Percentiles rank a stretch among this genome's conserved stretches.
Evolutionary conservation across 2,329 filamentous ascomycete genomes (phyloP).

Genomic region (Coniochaeta hoffmannii): DNA sequence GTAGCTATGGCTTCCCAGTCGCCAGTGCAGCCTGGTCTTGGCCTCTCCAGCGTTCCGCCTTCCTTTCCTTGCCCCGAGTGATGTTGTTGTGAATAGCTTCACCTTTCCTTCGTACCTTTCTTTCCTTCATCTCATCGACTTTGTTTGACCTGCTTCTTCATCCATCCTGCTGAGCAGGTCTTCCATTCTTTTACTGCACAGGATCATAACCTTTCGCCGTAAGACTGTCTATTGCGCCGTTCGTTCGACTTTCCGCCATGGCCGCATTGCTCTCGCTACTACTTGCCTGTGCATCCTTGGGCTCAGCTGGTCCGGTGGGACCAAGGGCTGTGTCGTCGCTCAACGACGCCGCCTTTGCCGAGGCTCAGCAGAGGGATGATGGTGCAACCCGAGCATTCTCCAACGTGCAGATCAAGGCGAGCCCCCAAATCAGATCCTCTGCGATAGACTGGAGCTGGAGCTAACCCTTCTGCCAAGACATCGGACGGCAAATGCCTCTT

Average conservation of each 20-base stretch:
- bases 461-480: slow-evolving; percentile 18
- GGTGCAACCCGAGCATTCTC: slow-evolving; percentile 36
- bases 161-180: slow-evolving; percentile 24
- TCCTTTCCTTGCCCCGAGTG: background rate
- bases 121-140: slow-evolving; percentile 11
- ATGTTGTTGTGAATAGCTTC: slow-evolving; percentile 15
- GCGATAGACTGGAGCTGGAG: background rate
- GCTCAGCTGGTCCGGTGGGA: slow-evolving; percentile 14
- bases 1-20: background rate
- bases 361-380: slow-evolving; percentile 36
- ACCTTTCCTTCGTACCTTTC: slow-evolving; percentile 11
- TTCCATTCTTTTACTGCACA: slow-evolving; percentile 17
- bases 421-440: background rate
- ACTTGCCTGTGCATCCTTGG: slow-evolving; percentile 19
- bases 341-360: slow-evolving; percentile 32
- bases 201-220: slow-evolving; percentile 1
- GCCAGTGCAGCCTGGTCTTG: background rate
- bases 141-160: slow-evolving; percentile 11
- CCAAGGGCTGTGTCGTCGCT: slow-evolving; percentile 31
- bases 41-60: background rate
- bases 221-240: background rate
- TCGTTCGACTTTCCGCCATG: slow-evolving; percentile 11
- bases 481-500: slow-evolving; percentile 36
- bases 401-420: slow-evolving; percentile 31
- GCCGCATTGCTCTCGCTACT: slow-evolving; percentile 14